These are phyloP conservation scores for Hypoxylon cercidicola DNA, from an alignment of 495 filamentous ascomycete genomes.

Conservation along the genomic window DNA sequence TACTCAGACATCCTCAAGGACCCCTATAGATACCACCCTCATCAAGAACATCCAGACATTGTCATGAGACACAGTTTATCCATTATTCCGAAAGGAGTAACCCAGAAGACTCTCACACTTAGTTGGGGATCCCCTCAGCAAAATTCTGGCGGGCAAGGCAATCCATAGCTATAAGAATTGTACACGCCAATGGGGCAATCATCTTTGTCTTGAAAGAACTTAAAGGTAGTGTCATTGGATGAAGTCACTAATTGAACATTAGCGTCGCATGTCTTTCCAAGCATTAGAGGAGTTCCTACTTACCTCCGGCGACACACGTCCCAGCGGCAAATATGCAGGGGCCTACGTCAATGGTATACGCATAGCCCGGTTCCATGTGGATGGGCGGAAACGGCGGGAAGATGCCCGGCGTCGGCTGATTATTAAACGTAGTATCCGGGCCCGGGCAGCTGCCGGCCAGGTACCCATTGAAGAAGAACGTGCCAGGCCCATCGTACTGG, in stretches of 20 bases:
- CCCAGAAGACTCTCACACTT: too few species aligned
- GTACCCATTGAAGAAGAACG: slow-evolving; percentile 42
- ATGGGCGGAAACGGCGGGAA: slow-evolving; percentile 40
- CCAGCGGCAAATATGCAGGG: slow-evolving; percentile 38
- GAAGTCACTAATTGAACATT: slow-evolving; percentile 25
- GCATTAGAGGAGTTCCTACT: slow-evolving; percentile 3
- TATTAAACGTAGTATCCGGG: slow-evolving; percentile 37
- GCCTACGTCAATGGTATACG: slow-evolving; percentile 43
- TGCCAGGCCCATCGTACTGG: slow-evolving; percentile 33
- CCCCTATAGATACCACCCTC: too few species aligned
- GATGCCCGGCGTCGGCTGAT: slow-evolving; percentile 30
- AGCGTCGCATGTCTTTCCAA: background rate
- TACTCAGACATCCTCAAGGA: too few species aligned
- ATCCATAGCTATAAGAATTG: slow-evolving; percentile 31
- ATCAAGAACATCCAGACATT: too few species aligned
- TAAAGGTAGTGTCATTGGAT: slow-evolving; percentile 31
- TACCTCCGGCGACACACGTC: slow-evolving; percentile 40
- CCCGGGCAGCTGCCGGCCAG: slow-evolving; percentile 38
- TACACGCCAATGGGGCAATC: slow-evolving; percentile 35
- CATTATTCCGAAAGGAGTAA: too few species aligned
- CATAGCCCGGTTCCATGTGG: slow-evolving; percentile 45
- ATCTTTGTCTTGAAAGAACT: slow-evolving; percentile 19
- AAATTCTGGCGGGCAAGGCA: slow-evolving; percentile 27
- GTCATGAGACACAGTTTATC: too few species aligned
- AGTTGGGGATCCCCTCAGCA: background rate